Percentiles rank a stretch among this genome's conserved stretches.
Conservation (phyloP, 768 basidiomycete genomes). For the Boletellus emodensis region DNA sequence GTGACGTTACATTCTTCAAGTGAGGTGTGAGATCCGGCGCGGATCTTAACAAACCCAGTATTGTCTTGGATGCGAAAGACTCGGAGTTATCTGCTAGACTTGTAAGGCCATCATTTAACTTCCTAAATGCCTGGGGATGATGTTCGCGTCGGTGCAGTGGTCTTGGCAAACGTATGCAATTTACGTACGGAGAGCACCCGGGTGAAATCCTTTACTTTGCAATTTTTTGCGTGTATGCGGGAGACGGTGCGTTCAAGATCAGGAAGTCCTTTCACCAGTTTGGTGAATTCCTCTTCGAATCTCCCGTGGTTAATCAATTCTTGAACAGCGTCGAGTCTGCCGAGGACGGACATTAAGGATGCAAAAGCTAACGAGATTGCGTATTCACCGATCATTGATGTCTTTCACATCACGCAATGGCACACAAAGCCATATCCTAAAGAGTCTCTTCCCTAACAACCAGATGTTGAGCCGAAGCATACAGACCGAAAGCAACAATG, state of each 20-base stretch:
- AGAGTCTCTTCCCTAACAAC: slow-evolving; percentile 81
- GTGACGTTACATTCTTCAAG: slow-evolving; percentile 65
- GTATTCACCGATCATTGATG: slow-evolving; percentile 79
- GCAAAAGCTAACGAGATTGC: slow-evolving; percentile 8
- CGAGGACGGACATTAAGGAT: slow-evolving; percentile 15
- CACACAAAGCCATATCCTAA: slow-evolving; percentile 95
- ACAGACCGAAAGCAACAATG: slow-evolving; percentile 6
- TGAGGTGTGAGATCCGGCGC: slow-evolving; percentile 77
- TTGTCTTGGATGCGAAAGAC: slow-evolving; percentile 71
- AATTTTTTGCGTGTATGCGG: slow-evolving; percentile 90
- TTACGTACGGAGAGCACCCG: slow-evolving; percentile 68
- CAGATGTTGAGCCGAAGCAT: slow-evolving; percentile 7
- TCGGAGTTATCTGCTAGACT: slow-evolving; percentile 62
- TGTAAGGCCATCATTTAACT: slow-evolving; percentile 62
- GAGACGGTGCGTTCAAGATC: slow-evolving; percentile 94
- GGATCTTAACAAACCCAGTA: slow-evolving; percentile 68
- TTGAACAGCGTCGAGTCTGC: slow-evolving; percentile 89
- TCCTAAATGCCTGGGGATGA: slow-evolving; percentile 64
- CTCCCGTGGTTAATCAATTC: slow-evolving; percentile 79
- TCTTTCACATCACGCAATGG: slow-evolving; percentile 77
- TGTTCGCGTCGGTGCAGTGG: slow-evolving; percentile 1
- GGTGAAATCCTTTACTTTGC: slow-evolving; percentile 82
- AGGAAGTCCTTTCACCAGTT: slow-evolving; percentile 76
- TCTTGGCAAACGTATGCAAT: background rate
- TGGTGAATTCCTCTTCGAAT: slow-evolving; percentile 73